Base-by-base conservation (phyloP, 768 basidiomycete species). In the Phaeotremella skinneri region DNA sequence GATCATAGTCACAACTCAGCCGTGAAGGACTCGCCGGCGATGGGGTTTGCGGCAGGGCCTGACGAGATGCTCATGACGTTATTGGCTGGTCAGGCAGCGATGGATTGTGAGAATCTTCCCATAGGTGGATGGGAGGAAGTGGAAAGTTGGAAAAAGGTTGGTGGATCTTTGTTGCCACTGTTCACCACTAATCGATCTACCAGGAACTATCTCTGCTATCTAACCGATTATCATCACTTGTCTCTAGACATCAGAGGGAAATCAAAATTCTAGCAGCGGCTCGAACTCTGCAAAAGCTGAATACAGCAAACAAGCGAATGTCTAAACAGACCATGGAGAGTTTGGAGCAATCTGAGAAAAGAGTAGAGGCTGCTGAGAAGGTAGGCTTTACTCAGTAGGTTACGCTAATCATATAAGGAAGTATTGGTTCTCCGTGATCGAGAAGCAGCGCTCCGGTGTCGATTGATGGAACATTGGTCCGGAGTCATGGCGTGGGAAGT, bases 41-140 rank as follows among this genome's bases (percentile, higher is more conserved):
- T 50, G 51, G 66, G 64, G 16, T 49, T 61, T 21, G 63, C 51
- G 2, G 54, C 25, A 52, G 72, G 64, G 6, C 69, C 71, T 45
- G 91, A 96, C 68, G 89, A 92, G 62, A 82, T 98, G 47, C 82
- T 97, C 63, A 83, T 96, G 73, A 89, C 88, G 73, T 82, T 99
- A 39, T 80, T 98, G 63, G 89, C 92, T 41, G 91, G 91, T 55
- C 91, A 97, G 77, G 94, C 94, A 3, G 84, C 90, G 41, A 86
- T 97, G n/a, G 91, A 97, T 69, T 89, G 89, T 68, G 85, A 88
- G 29, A 84, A 85, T 45, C 89, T 84, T 71, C 85, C 87, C 53
- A 86, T 96, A 21, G 80, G 93, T 43, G 83, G 82, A 54, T 82
- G 85, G 61, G 87, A 88, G 48, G 84, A 87, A 66, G 83, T 87